phyloP scores from a whole-genome alignment of 257 asterid genomes.

The Solanum ossicruentum region DNA sequence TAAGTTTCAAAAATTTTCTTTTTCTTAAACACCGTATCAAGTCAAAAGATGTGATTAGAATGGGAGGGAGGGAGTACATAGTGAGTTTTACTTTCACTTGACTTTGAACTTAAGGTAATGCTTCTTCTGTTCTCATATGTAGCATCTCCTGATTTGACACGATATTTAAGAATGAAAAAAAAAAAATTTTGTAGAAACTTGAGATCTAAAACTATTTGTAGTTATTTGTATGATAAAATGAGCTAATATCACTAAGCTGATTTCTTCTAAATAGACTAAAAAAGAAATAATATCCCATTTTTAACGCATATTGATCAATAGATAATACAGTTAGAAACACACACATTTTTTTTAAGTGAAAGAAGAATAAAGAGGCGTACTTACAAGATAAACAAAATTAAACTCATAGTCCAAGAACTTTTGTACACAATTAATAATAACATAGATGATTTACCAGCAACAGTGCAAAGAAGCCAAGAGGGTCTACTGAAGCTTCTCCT shows the following conservation, averaged over 20 bases:
- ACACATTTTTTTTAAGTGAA: background rate
- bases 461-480: constrained; percentile 85
- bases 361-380: background rate
- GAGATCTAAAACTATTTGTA: too few species aligned
- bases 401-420: background rate
- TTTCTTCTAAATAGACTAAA: too few species aligned
- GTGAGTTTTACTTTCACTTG: background rate
- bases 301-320: background rate
- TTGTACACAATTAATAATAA: background rate
- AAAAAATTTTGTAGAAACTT: too few species aligned
- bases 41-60: too few species aligned
- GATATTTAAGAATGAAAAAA: too few species aligned
- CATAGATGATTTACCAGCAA: constrained; percentile 47
- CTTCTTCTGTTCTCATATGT: too few species aligned
- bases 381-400: background rate
- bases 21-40: too few species aligned
- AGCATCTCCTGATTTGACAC: too few species aligned
- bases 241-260: too few species aligned
- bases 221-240: too few species aligned
- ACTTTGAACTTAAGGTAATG: background rate
- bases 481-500: constrained; percentile 52
- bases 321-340: background rate
- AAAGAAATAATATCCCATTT: too few species aligned
- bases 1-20: too few species aligned
- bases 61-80: background rate